phyloP scores from a whole-genome alignment of 2,329 filamentous ascomycete genomes.

The Paracoccidioides lutzii region DNA sequence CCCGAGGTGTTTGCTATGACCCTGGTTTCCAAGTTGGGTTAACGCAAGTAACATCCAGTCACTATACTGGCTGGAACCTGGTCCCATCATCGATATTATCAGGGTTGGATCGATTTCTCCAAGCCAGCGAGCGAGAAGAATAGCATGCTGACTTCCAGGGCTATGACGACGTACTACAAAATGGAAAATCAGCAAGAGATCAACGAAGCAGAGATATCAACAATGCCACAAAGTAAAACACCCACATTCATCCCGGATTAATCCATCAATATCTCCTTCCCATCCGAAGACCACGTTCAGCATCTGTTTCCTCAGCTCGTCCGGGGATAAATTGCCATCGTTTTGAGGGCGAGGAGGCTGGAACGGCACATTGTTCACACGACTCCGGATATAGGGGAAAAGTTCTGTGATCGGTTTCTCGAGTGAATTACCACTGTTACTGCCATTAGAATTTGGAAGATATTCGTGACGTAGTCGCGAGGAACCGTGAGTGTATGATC shows the following conservation, averaged over 20 bases:
- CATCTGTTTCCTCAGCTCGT: conserved; percentile 82
- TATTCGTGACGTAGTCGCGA: conserved; percentile 73
- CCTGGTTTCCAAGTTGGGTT: conserved; percentile 66
- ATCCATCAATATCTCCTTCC: conserved; percentile 67
- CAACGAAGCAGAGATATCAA: conserved; percentile 8
- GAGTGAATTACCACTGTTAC: conserved; percentile 39
- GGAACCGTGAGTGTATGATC: conserved; percentile 30
- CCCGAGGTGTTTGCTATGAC: conserved; percentile 78
- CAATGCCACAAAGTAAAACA: conserved; percentile 6
- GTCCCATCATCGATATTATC: conserved; percentile 60
- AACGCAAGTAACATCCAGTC: conserved; percentile 96
- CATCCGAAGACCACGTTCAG: conserved; percentile 89
- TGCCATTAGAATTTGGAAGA: conserved; percentile 43
- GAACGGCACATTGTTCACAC: conserved; percentile 72
- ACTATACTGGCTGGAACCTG: conserved; percentile 77
- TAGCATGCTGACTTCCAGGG: conserved; percentile 59
- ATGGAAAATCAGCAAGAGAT: conserved; percentile 1
- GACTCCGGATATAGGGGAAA: conserved; percentile 72
- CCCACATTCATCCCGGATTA: conserved; percentile 69
- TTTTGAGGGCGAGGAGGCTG: conserved; percentile 51
- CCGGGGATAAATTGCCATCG: conserved; percentile 49
- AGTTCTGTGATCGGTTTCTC: conserved; percentile 62
- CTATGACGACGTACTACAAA: conserved; percentile 52
- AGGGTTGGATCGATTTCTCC: conserved; percentile 72
- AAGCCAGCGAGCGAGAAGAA: conserved; percentile 85